phyloP scores from a whole-genome alignment of 148 eudicot genomes.

The Vaccinium macrocarpon region DNA sequence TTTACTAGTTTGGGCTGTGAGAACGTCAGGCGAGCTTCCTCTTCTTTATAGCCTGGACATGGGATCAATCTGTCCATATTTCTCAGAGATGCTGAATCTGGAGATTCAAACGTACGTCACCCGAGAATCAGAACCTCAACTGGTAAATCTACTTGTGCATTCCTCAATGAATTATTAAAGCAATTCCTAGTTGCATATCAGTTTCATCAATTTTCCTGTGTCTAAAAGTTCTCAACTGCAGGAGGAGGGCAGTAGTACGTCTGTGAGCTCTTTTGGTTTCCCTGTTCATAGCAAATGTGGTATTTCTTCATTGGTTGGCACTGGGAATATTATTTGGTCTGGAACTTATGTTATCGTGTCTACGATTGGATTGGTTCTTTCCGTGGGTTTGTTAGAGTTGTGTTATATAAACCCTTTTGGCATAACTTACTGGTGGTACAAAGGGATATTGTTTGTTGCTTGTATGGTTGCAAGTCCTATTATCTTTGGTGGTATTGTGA shows the following conservation, averaged over 20 bases:
- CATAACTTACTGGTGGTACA: slow-evolving; percentile 67
- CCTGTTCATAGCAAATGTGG: slow-evolving; percentile 33
- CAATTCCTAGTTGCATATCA: neutral
- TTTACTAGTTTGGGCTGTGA: slow-evolving; percentile 70
- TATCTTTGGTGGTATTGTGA: slow-evolving; percentile 62
- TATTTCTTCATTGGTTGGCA: slow-evolving; percentile 74
- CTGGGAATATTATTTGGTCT: slow-evolving; percentile 69
- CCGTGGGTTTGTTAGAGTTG: slow-evolving; percentile 46
- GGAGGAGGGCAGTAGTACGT: slow-evolving; percentile 60
- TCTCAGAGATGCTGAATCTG: slow-evolving; percentile 52
- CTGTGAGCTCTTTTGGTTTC: slow-evolving; percentile 30
- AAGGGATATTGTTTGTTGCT: slow-evolving; percentile 66
- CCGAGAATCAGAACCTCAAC: slow-evolving; percentile 58
- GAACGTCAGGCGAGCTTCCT: slow-evolving; percentile 62
- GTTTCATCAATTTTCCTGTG: neutral
- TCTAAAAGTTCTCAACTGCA: slow-evolving; percentile 26
- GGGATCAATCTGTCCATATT: slow-evolving; percentile 54
- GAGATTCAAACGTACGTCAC: slow-evolving; percentile 76
- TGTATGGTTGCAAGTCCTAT: slow-evolving; percentile 74
- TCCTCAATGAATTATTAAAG: neutral
- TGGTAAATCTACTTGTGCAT: slow-evolving; percentile 40
- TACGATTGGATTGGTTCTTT: slow-evolving; percentile 50
- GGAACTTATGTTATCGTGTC: slow-evolving; percentile 58
- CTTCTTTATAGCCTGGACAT: slow-evolving; percentile 51
- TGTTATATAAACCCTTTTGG: slow-evolving; percentile 57